Evolutionary conservation across 345 rosid species (phyloP).

Genomic region (Corymbia maculata): DNA sequence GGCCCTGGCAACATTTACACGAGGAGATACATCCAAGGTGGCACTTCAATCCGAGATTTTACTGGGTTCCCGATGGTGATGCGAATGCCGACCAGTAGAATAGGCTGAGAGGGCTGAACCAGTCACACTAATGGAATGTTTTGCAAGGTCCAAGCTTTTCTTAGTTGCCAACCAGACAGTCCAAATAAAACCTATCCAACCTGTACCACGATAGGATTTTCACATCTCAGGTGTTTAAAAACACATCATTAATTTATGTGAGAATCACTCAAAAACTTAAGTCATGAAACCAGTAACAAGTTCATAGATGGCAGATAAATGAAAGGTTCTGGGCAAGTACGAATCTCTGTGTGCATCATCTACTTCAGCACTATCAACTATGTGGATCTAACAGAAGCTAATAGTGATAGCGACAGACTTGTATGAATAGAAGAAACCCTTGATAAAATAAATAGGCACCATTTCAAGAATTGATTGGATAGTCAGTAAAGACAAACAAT

Average conservation of each 20-base stretch:
- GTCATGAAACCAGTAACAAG: background rate
- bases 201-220: slow-evolving; percentile 23
- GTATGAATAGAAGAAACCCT: background rate
- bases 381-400: background rate
- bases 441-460: background rate
- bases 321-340: background rate
- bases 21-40: background rate
- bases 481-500: background rate
- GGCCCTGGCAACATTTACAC: background rate
- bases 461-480: background rate
- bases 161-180: slow-evolving; percentile 55
- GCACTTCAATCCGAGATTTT: slow-evolving; percentile 8
- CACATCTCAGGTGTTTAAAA: background rate
- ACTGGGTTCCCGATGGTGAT: slow-evolving; percentile 2
- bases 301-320: background rate
- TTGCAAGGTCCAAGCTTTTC: slow-evolving; percentile 50
- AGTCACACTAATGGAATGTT: slow-evolving; percentile 41
- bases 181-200: slow-evolving; percentile 86
- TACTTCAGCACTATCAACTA: background rate
- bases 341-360: background rate
- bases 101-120: slow-evolving; percentile 56
- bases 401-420: background rate
- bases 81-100: slow-evolving; percentile 17
- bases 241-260: background rate
- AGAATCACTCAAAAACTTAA: background rate